These are phyloP conservation scores for Comarum palustre DNA, from an alignment of 306 rosid species.

Conservation along the genomic window DNA sequence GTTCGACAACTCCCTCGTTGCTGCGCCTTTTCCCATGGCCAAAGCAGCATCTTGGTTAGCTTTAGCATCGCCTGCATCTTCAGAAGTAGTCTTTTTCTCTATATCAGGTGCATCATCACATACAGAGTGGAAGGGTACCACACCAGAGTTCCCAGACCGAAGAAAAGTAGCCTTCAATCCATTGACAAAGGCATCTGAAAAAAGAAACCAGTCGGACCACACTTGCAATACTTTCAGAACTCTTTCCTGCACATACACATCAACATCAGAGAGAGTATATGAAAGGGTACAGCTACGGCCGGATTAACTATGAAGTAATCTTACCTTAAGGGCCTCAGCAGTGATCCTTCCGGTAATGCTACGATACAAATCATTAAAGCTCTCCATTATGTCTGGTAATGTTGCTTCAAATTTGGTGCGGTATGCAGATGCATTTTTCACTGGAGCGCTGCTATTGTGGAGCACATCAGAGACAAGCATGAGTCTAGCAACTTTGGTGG, in stretches of 20 bases:
- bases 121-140: conserved; percentile 74
- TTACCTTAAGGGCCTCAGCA: conserved; percentile 97
- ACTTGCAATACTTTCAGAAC: conserved; percentile 95
- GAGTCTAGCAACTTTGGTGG: conserved; percentile 97
- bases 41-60: conserved; percentile 83
- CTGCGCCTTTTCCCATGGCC: conserved; percentile 99
- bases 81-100: conserved; percentile 64
- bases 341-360: conserved; percentile 93
- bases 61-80: conserved; percentile 58
- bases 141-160: conserved; percentile 89
- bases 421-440: conserved; percentile 98
- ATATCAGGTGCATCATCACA: conserved; percentile 87
- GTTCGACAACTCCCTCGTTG: conserved; percentile 75
- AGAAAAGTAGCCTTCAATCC: conserved; percentile 94
- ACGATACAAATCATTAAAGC: conserved; percentile 92
- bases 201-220: conserved; percentile 99
- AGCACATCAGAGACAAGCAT: conserved; percentile 99
- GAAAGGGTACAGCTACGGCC: not conserved
- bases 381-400: conserved; percentile 91
- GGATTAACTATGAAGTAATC: conserved; percentile 1
- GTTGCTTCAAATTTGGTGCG: conserved; percentile 97
- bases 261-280: conserved; percentile 4
- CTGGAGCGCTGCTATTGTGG: conserved; percentile 99
- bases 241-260: conserved; percentile 62
- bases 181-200: conserved; percentile 94